Percentiles rank a stretch among this genome's conserved stretches.
phyloP scores from a whole-genome alignment of 2,329 filamentous ascomycete genomes.

The Colletotrichum godetiae region DNA sequence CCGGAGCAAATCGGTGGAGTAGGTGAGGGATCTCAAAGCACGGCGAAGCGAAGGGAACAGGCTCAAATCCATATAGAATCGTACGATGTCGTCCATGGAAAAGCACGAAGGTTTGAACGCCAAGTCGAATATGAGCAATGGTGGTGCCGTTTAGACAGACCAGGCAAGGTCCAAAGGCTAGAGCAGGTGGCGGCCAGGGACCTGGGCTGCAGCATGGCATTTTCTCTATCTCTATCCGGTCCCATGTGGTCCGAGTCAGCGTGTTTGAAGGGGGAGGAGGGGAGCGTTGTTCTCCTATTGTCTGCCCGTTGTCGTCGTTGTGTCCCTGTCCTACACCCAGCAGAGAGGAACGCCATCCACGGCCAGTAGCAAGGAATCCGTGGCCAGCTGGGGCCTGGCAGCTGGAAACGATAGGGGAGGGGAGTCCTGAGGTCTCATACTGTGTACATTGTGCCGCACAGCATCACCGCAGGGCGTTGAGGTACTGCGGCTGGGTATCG shows the following conservation, averaged over 20 bases:
- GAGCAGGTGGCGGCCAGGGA: slow-evolving; percentile 12
- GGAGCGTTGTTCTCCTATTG: not conserved
- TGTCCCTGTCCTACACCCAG: not conserved
- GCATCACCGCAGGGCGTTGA: not conserved
- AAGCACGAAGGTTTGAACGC: slow-evolving; percentile 24
- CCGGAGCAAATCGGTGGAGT: slow-evolving; percentile 20
- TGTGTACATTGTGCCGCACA: not conserved
- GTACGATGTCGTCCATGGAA: slow-evolving; percentile 26
- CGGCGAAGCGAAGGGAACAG: slow-evolving; percentile 11
- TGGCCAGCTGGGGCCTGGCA: slow-evolving; percentile 3
- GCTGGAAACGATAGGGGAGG: not conserved
- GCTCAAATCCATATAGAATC: slow-evolving; percentile 21
- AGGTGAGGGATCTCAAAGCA: slow-evolving; percentile 22
- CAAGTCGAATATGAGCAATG: slow-evolving; percentile 5
- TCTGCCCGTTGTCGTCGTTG: not conserved
- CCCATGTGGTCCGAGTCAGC: slow-evolving; percentile 24
- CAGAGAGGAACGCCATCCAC: not conserved
- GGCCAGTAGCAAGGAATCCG: slow-evolving; percentile 2
- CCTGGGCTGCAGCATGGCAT: not conserved
- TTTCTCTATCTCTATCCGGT: not conserved
- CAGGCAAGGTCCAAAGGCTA: not conserved
- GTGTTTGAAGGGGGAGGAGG: slow-evolving; percentile 20
- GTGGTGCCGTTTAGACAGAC: not conserved
- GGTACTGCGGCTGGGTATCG: not conserved
- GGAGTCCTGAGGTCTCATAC: not conserved